Conservation (phyloP, 805 yeast genomes). For the Lipomyces spencermartinsiae region DNA sequence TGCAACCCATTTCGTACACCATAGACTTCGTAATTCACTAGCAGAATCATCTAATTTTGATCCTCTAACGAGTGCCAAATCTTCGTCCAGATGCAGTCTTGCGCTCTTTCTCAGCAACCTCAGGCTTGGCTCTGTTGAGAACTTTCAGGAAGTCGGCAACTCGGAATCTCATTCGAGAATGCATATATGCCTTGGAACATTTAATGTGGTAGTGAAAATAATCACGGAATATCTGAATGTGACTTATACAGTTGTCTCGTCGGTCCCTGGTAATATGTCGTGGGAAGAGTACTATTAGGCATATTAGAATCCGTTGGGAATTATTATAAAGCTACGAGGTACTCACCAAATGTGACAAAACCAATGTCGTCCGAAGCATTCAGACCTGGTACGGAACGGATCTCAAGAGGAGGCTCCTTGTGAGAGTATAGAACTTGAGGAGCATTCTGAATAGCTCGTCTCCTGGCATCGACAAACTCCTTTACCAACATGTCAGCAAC, state of each 20-base stretch:
- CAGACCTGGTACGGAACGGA: constrained; percentile 54
- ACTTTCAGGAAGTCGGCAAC: constrained; percentile 94
- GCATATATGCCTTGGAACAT: constrained; percentile 97
- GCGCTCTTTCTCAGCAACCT: constrained; percentile 72
- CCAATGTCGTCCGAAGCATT: constrained; percentile 55
- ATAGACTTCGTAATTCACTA: neutral
- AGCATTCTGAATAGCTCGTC: constrained; percentile 90
- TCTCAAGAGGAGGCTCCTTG: constrained; percentile 91
- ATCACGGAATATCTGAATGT: constrained; percentile 89
- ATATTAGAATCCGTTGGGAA: neutral
- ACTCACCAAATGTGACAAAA: constrained; percentile 60
- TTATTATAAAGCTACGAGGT: neutral
- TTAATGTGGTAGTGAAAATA: constrained; percentile 99
- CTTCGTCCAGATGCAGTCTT: constrained; percentile 78
- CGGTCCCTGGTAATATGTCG: constrained; percentile 60
- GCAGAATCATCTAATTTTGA: neutral
- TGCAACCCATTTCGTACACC: constrained; percentile 1
- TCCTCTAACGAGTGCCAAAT: constrained; percentile 49
- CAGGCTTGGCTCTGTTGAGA: constrained; percentile 95
- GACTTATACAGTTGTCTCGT: constrained; percentile 86
- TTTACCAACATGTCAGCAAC: neutral
- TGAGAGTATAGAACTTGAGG: constrained; percentile 96
- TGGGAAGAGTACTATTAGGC: constrained; percentile 50
- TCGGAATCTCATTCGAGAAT: constrained; percentile 96
- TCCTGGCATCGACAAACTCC: constrained; percentile 54